A percentile compares a stretch with the other conserved stretches of the same genome.
These are phyloP conservation scores for Endocladia muricata DNA, from an alignment of 31 red algal species.

Conservation along the genomic window DNA sequence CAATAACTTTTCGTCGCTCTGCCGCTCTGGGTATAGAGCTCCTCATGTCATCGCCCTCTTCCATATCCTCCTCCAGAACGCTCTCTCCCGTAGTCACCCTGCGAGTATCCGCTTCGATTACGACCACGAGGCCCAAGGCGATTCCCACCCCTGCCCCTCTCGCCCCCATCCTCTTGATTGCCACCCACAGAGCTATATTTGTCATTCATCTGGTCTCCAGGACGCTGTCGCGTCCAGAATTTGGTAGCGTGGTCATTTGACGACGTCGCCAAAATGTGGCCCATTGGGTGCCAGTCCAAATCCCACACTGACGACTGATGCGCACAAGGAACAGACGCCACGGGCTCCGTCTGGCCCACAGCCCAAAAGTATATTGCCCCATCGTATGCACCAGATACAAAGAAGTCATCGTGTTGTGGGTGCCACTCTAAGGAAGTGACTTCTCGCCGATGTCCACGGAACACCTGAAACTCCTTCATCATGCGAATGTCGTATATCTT, in stretches of 20 bases:
- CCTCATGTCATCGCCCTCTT: not conserved
- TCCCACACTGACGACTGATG: conserved; percentile 96
- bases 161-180: conserved; percentile 17
- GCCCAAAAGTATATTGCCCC: conserved; percentile 90
- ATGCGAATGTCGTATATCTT: conserved; percentile 97
- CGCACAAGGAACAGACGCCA: conserved; percentile 81
- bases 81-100: conserved; percentile 33
- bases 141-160: conserved; percentile 14
- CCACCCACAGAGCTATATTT: conserved; percentile 46
- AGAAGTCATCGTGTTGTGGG: conserved; percentile 84
- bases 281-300: conserved; percentile 95
- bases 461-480: conserved; percentile 94
- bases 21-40: too few species aligned
- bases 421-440: conserved; percentile 94
- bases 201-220: conserved; percentile 71
- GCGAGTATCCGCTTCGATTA: conserved; percentile 11
- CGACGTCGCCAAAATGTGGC: conserved; percentile 90
- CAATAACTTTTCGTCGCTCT: too few species aligned
- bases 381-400: conserved; percentile 94
- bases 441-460: conserved; percentile 90
- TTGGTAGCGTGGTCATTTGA: conserved; percentile 93
- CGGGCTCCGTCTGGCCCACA: conserved; percentile 78
- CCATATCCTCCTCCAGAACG: not conserved
- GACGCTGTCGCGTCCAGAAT: conserved; percentile 84
- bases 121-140: conserved; percentile 17